Evolutionary conservation across 257 asterid genomes (phyloP).

Genomic region (Solanum gandarillasii): DNA sequence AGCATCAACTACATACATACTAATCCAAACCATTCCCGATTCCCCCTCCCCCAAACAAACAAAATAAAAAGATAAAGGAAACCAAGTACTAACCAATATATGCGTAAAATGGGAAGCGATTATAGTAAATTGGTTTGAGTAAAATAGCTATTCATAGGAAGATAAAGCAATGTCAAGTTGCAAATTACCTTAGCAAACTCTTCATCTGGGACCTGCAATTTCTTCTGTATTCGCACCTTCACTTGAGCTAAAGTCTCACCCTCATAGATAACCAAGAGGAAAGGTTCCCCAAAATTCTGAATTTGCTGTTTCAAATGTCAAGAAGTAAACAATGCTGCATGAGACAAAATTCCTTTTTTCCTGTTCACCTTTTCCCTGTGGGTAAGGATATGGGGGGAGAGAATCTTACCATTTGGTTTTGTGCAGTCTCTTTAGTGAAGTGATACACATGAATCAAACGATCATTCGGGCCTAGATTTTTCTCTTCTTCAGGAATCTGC

Average conservation of each 20-base stretch:
- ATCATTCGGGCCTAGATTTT: constrained; percentile 23
- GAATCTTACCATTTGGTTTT: constrained; percentile 41
- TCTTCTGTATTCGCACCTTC: constrained; percentile 40
- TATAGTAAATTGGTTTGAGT: neutral
- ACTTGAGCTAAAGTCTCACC: constrained; percentile 34
- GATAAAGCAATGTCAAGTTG: neutral
- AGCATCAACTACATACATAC: neutral
- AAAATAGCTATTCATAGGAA: neutral
- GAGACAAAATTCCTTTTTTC: neutral
- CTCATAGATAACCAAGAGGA: constrained; percentile 39
- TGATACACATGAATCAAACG: constrained; percentile 57
- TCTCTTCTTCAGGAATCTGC: constrained; percentile 49
- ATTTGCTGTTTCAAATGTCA: constrained; percentile 22
- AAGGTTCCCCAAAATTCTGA: constrained; percentile 53
- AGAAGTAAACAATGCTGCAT: neutral
- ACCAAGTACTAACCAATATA: neutral
- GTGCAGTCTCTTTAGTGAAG: constrained; percentile 34
- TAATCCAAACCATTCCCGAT: neutral
- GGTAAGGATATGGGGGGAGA: neutral
- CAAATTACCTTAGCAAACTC: constrained; percentile 35
- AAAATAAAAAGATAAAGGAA: neutral
- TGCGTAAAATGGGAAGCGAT: neutral
- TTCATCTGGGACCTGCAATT: constrained; percentile 40
- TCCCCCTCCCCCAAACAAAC: neutral
- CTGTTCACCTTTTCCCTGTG: neutral